Base-by-base conservation (phyloP, 495 filamentous ascomycete species). In the Xylaria bambusicola region DNA sequence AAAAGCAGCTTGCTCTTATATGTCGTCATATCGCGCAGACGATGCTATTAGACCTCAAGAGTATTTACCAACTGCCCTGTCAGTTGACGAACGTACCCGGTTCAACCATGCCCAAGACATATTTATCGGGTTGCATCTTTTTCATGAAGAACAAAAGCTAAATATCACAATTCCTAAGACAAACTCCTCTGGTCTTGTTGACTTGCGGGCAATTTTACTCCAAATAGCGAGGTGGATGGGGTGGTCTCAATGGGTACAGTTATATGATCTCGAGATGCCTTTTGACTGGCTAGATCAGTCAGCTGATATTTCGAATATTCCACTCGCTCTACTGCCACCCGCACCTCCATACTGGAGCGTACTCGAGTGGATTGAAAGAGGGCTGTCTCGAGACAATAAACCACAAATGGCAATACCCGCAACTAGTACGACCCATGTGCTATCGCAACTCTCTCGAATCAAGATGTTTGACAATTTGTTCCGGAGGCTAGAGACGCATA, bases 81-180 rank as follows among this genome's bases (percentile, higher is more conserved):
- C 77, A 26, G 77, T 79, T 55, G 78, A 77, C 49, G 75, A 77
- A 36, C 78, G 81, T 26, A 73, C 78, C 41, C 82, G 87, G 29
- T 80, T 81, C 20, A 82, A 77, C 50, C 80, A 84, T 29, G 77
- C 91, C 38, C 83, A 84, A 58, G 86, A 85, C 47, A 77, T 93
- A 2, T 76, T 97, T 9, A 77, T 94, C 49, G 86, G 84, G 13
- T 80, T 98, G 21, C 95, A 98, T 71, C 80, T 98, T 6, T 70
- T 96, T 3, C 79, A 88, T 2, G 93, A 98, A 69, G 94, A 98
- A 65, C 83, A 89, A 61, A 97, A 95, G 68, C 84, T 98, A 5
- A 86, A 90, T 47, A 84, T 85, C 26, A 80, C 85, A 18, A 77
- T 83, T 21, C 76, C 79, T 0, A 81, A 88, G 58, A 75, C 79